Evolutionary conservation across 441 rosid genomes (phyloP), one percentile per base, ranked within the genome.

Genomic region (Sinapis alba): DNA sequence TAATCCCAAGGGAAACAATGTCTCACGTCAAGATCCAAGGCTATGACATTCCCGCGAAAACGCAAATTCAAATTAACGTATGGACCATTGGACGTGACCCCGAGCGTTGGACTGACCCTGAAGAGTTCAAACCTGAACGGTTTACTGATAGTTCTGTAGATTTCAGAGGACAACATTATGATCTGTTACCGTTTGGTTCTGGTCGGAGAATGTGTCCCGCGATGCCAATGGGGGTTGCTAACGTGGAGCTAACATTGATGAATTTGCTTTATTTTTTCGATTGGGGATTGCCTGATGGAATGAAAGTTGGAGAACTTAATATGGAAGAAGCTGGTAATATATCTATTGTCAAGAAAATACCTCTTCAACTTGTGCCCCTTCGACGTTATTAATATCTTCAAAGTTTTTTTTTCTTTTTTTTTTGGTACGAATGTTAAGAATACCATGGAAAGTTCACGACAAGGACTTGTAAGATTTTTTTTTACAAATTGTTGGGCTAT

Each of bases 51-150:
- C 64, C 66, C 7, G 81, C 85, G 1, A 78, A 75, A 65, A 88
- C 81, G 1, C 32, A 73, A 23, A 74, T 90, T 41, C 71, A 80
- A 45, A 47, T 88, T 0, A 85, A 86, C 13, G 74, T 23, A 4
- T 84, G 87, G 89, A 87, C 79, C 1, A 80, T 88, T 0, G 92
- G 83, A 15, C 43, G 87, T 64, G 89, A 88, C 62, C 85, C 89
- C 0, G 50, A 66, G 0, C 38, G 53, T 65, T 85, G 92, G 95
- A 60, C 78, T 47, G 65, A 82, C 50, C 85, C 87, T 0, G 80
- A 85, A 41, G 80, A 80, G 5, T 85, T 85, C 71, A 7, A 53
- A 3, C 91, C 91, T 0, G 88, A 84, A 30, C 78, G 95, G 61
- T 86, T 90, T 66, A 1, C 12, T 0, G 75, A 83, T 16, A 82